Base-by-base conservation (phyloP, 805 yeast species). In the Brettanomyces anomalus region DNA sequence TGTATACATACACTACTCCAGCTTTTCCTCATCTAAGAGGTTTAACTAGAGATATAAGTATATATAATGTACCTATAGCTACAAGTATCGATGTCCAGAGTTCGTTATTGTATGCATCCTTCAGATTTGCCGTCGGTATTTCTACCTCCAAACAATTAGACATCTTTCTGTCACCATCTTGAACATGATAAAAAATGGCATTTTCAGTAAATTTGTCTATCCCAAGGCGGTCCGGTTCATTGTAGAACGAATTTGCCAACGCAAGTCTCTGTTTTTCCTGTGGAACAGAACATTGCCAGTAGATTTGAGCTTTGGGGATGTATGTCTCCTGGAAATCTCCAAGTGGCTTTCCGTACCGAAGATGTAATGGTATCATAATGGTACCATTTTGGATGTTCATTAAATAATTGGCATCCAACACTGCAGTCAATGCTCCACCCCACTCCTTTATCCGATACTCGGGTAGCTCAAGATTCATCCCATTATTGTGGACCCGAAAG, bases 291-390 rank as follows among this genome's bases (percentile, higher is more conserved):
- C 65, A 60, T 33, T 47, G 46, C 62, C 61, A 61, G 42, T 54
- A 61, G 6, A 60, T 33, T 18, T 50, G 43, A 0, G 54, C 58
- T 17, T 41, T 44, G 2, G 62, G 56, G 8, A 53, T 18, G 19
- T 28, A 20, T 6, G 48, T 37, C 4, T 24, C 16, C 14, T 30
- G 33, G n/a, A 24, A 24, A 3, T 31, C 43, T 3, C 51, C 52
- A 3, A 41, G 20, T 3, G 66, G 66, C 17, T 43, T 45, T 1
- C 55, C 57, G 34, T 61, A 61, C 24, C 66, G 45, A 32, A 56
- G 40, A 50, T 61, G 66, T 39, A 61, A 41, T 2, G 65, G 65
- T 11, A 61, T n/a, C 34, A 55, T 55, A 40, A 61, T 55, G 32
- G 8, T 19, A 5, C 16, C 18, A 5, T 32, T 37, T 10, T 49